These are phyloP conservation scores for Fusarium abutilonis DNA, from an alignment of 2,329 filamentous ascomycete species.

Conservation along the genomic window DNA sequence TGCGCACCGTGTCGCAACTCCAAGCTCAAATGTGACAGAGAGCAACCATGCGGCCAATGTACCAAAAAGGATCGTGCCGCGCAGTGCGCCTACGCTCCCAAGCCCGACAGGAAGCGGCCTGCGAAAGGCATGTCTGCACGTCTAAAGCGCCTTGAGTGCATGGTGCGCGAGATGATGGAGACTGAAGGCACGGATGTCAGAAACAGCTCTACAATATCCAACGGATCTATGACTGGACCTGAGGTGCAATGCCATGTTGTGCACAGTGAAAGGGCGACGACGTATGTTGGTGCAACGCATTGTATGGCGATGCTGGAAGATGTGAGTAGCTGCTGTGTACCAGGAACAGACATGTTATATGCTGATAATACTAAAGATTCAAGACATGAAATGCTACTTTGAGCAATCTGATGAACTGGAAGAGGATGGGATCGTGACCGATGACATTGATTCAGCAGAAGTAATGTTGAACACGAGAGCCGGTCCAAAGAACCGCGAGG, in stretches of 20 bases:
- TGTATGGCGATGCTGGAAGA: slow-evolving; percentile 70
- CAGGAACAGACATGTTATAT: neutral
- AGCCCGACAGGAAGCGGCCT: slow-evolving; percentile 53
- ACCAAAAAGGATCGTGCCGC: slow-evolving; percentile 59
- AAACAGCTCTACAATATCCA: slow-evolving; percentile 2
- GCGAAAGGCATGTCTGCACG: slow-evolving; percentile 63
- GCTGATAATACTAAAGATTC: slow-evolving; percentile 56
- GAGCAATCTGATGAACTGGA: slow-evolving; percentile 56
- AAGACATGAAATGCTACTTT: slow-evolving; percentile 68
- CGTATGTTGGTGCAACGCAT: slow-evolving; percentile 68
- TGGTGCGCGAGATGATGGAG: slow-evolving; percentile 67
- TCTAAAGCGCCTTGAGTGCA: slow-evolving; percentile 64
- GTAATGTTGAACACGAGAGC: slow-evolving; percentile 55
- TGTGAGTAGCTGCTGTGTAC: slow-evolving; percentile 52
- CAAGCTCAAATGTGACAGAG: slow-evolving; percentile 67
- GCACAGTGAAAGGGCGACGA: slow-evolving; percentile 54
- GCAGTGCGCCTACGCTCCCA: slow-evolving; percentile 61
- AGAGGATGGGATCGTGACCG: slow-evolving; percentile 47
- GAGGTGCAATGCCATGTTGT: slow-evolving; percentile 56
- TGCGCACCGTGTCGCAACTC: slow-evolving; percentile 63
- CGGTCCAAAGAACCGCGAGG: slow-evolving; percentile 54
- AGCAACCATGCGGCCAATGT: slow-evolving; percentile 63
- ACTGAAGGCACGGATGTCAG: slow-evolving; percentile 43
- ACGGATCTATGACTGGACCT: slow-evolving; percentile 33
- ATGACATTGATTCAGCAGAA: slow-evolving; percentile 54